Base-by-base conservation (phyloP, 495 filamentous ascomycete genomes). In the Lepidopterella palustris region DNA sequence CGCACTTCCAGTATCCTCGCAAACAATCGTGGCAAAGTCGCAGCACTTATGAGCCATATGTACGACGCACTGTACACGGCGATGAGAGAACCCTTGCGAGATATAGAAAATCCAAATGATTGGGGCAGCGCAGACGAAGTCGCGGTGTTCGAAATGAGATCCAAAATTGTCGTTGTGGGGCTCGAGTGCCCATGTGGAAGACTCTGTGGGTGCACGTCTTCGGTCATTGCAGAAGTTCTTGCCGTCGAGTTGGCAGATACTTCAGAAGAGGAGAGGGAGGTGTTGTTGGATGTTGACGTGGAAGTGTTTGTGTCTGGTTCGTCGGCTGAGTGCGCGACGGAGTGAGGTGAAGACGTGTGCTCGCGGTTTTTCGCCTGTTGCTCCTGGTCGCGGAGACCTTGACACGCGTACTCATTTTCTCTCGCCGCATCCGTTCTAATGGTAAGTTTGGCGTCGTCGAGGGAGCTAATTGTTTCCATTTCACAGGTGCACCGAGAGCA, bases 1-100 rank as follows among this genome's bases (percentile, higher is more conserved):
- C 84, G 75, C 53, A 92, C 88, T 73, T 91, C 88, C 54, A 96
- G 77, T 28, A 59, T 61, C 20, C 67, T 57, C 26, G 59, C 55
- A 40, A 47, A 63, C 55, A 67, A 31, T 15, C 59, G 53, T 25
- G 67, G 67, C 51, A 70, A 57, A 42, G 59, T 26, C 15, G 57
- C 42, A 5, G 65, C 40, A 47, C 61, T 62, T 51, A 70, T 64
- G 1, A 70, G 57, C 60, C 66, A 70, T 20, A 70, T 58, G 31
- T 61, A 57, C 2, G 65, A 53, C 4, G 67, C 59, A 10, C 53
- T 60, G 54, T 58, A 70, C 1, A 64, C 45, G 39, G 61, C 62
- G 31, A 70, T 53, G 31, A 57, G 64, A 20, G 45, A 61, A 27
- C 67, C 67, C 32, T 63, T 62, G 3, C 59, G 65, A 10, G 67